These are phyloP conservation scores for Aspergillus viridinutans DNA, from an alignment of 2,329 filamentous ascomycete genomes.

Conservation along the genomic window DNA sequence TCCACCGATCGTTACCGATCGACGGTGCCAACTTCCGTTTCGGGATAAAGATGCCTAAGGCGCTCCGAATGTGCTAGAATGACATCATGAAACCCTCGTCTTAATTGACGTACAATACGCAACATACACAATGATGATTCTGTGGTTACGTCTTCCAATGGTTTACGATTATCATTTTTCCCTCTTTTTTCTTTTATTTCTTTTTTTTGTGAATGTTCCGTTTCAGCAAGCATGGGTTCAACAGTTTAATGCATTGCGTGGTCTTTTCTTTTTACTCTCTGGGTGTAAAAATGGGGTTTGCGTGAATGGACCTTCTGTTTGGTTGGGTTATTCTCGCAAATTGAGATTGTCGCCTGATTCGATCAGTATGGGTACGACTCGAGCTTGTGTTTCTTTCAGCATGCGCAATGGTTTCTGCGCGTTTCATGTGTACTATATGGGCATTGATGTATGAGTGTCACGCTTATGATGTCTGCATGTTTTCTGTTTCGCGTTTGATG, in stretches of 20 bases:
- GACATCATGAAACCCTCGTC: constrained; percentile 16
- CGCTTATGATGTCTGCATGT: neutral
- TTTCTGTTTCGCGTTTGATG: neutral
- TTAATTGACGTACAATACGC: constrained; percentile 7
- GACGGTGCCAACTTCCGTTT: constrained; percentile 12
- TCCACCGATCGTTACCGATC: constrained; percentile 16
- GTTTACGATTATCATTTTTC: neutral
- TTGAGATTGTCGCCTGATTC: neutral
- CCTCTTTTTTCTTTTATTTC: neutral
- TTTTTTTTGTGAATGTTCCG: constrained; percentile 1
- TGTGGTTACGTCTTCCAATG: neutral
- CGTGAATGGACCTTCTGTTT: constrained; percentile 13
- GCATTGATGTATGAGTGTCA: neutral
- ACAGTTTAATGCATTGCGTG: constrained; percentile 7
- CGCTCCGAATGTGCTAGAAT: constrained; percentile 9
- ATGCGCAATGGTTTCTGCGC: neutral
- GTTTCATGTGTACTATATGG: neutral
- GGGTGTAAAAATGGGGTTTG: constrained; percentile 2
- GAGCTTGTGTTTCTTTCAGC: neutral
- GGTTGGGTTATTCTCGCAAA: constrained; percentile 3
- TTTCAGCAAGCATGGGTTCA: constrained; percentile 10
- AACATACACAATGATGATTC: neutral
- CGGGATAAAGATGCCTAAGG: constrained; percentile 2
- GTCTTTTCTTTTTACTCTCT: constrained; percentile 3
- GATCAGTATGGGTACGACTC: neutral